Percentiles rank a stretch among this genome's conserved stretches.
These are phyloP conservation scores for Naegleria gruberi DNA, from an alignment of 208 protist genomes.

Conservation along the genomic window DNA sequence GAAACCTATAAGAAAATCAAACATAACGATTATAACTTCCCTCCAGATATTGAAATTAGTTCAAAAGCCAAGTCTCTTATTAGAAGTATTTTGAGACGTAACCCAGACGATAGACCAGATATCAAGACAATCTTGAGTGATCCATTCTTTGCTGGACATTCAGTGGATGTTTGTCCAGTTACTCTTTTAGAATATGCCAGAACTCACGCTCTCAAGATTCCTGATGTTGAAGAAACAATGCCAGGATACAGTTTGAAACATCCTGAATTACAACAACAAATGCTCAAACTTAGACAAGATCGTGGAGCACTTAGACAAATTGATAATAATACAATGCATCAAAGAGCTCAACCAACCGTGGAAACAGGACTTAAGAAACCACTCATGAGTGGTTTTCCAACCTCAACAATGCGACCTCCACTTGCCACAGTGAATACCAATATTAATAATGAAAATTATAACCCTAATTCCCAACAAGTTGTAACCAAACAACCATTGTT, in stretches of 20 bases:
- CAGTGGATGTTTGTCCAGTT: neutral
- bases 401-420: neutral
- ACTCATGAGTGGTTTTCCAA: neutral
- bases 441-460: neutral
- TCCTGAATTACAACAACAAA: neutral
- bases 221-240: neutral
- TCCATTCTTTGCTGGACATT: conserved; percentile 40
- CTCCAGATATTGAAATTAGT: conserved; percentile 46
- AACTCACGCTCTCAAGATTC: neutral
- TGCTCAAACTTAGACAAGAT: neutral
- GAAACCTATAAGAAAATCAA: conserved; percentile 69
- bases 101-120: conserved; percentile 56
- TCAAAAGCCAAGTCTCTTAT: conserved; percentile 68
- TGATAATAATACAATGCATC: neutral
- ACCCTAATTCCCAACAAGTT: neutral
- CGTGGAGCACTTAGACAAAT: conserved; percentile 2
- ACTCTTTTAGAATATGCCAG: neutral
- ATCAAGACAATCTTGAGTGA: conserved; percentile 48
- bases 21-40: conserved; percentile 65
- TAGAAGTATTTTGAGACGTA: conserved; percentile 52
- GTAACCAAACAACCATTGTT: neutral
- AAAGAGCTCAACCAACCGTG: too few species aligned
- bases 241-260: neutral
- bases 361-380: too few species aligned
- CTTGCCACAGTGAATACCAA: neutral